Evolutionary conservation across 495 filamentous ascomycete genomes (phyloP), one percentile per base, ranked within the genome.

Genomic region (Annulohypoxylon stygium): DNA sequence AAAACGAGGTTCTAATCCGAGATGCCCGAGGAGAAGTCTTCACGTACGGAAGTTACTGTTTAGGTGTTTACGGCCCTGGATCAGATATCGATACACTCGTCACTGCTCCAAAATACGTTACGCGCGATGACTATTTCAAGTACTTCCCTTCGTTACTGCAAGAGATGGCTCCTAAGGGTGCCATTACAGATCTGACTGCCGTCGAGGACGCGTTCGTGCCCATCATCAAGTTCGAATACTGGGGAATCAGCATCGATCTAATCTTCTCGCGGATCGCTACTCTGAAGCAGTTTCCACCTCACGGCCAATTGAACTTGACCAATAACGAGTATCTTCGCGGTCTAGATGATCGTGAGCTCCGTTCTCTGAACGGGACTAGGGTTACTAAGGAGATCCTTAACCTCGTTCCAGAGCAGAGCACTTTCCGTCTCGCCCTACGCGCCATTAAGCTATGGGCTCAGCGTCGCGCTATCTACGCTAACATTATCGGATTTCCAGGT

Each of bases 71-170:
- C 83, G 95, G 94, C 2, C 96, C 96, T 59, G 93, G 93, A 51
- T 97, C 97, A 37, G 96, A 99, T 89, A 97, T 99, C 74, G 96
- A 99, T 82, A 98, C 96, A 14, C 89, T 99, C 16, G 88, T 98
- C 43, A 91, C 97, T 33, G 94, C 89, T 30, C 96, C 96, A 16
- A 93, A 92, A 77, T 93, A 97, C 72, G 91, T 98, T 45, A 84
- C 87, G 11, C 89, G 91, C 53, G 91, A 95, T 34, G 93, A 99
- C 78, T 99, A 97, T 81, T 99, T 99, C 82, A 81, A 91, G 30
- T 86, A 93, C 74, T 95, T 98, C 75, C 95, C 95, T 59, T 81
- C 87, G 6, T 81, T 95, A 45, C 88, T 99, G 6, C 78, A 89
- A 66, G 85, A 90, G 74, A 88, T 96, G 86, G 90, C 92, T 0